Percentiles rank a stretch among this genome's conserved stretches.
These are phyloP conservation scores for Ogataea thermomethanolica DNA, from an alignment of 805 yeast genomes.

Conservation along the genomic window DNA sequence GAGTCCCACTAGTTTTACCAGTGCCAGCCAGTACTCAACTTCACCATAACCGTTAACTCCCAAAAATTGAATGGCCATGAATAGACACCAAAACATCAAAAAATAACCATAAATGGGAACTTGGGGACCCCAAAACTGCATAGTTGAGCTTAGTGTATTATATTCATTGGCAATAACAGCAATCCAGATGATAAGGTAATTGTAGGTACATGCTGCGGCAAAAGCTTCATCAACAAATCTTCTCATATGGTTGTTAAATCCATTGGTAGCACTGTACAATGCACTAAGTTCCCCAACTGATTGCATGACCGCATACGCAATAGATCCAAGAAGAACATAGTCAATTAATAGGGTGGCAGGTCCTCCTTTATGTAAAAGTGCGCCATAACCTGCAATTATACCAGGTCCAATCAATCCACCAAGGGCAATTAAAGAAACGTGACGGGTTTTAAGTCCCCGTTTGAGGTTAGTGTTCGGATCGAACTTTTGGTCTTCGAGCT, in stretches of 20 bases:
- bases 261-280: slow-evolving; percentile 39
- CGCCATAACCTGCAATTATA: slow-evolving; percentile 46
- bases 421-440: slow-evolving; percentile 47
- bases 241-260: slow-evolving; percentile 44
- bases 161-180: slow-evolving; percentile 51
- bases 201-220: slow-evolving; percentile 50
- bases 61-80: slow-evolving; percentile 44
- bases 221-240: slow-evolving; percentile 48
- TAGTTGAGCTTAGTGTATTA: slow-evolving; percentile 45
- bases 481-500: slow-evolving; percentile 3
- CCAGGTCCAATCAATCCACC: slow-evolving; percentile 60
- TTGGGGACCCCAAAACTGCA: slow-evolving; percentile 47
- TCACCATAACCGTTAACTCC: slow-evolving; percentile 55
- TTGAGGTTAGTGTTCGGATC: slow-evolving; percentile 37
- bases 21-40: slow-evolving; percentile 50
- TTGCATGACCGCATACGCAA: slow-evolving; percentile 51
- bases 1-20: slow-evolving; percentile 37
- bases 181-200: slow-evolving; percentile 50
- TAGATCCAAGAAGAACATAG: slow-evolving; percentile 44
- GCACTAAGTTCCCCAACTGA: slow-evolving; percentile 51
- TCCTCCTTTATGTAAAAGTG: slow-evolving; percentile 42
- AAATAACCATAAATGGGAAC: slow-evolving; percentile 54
- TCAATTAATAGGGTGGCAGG: slow-evolving; percentile 48
- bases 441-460: slow-evolving; percentile 47
- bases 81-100: slow-evolving; percentile 47